phyloP scores from a whole-genome alignment of 768 basidiomycete species.

The Rossbeevera mucosa region DNA sequence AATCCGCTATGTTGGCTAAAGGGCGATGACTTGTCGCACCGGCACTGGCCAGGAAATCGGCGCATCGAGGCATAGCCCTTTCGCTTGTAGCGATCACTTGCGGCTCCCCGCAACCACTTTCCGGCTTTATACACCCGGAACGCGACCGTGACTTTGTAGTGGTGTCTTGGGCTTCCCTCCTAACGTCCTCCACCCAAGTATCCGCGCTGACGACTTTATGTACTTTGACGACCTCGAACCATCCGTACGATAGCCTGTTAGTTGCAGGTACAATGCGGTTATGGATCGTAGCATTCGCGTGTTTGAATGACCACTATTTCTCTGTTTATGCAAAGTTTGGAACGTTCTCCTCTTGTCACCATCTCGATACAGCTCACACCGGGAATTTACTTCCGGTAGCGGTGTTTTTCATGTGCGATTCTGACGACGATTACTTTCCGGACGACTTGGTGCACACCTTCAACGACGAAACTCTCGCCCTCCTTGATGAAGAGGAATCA shows the following conservation, averaged over 20 bases:
- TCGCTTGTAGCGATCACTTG: conserved; percentile 22
- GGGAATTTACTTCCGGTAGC: neutral
- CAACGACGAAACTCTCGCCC: conserved; percentile 57
- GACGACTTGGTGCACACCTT: conserved; percentile 52
- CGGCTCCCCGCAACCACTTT: conserved; percentile 18
- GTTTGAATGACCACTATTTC: conserved; percentile 1
- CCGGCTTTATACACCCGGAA: conserved; percentile 16
- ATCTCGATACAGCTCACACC: neutral
- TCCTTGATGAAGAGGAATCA: conserved; percentile 56
- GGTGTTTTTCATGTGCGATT: conserved; percentile 47
- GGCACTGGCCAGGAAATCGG: conserved; percentile 14
- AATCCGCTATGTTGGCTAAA: conserved; percentile 70
- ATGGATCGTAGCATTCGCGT: conserved; percentile 9
- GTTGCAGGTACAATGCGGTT: conserved; percentile 5
- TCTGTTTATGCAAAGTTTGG: neutral
- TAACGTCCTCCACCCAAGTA: conserved; percentile 10
- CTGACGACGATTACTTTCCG: conserved; percentile 63
- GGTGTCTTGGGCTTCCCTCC: conserved; percentile 12
- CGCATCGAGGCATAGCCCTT: conserved; percentile 17
- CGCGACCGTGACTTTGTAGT: conserved; percentile 10
- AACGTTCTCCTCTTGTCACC: neutral
- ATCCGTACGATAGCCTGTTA: conserved; percentile 7
- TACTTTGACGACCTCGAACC: conserved; percentile 24
- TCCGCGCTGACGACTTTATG: conserved; percentile 20
- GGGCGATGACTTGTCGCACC: conserved; percentile 9